Evolutionary conservation across 1,284 basidiomycete genomes (phyloP), one percentile per base, ranked within the genome.

Genomic region (Sphaerobolus stellatus): DNA sequence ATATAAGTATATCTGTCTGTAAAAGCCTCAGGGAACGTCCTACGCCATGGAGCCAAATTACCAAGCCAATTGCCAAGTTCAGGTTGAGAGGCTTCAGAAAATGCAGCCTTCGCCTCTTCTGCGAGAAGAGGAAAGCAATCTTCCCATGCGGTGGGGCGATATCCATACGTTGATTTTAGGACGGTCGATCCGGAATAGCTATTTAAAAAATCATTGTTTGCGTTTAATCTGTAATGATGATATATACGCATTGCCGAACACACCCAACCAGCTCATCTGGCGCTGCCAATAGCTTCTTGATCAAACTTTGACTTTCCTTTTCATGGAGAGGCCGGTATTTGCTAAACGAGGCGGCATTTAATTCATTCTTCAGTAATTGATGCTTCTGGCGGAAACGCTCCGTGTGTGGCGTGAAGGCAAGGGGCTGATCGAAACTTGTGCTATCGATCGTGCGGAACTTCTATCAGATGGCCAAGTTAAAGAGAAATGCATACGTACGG

Each of bases 261-360:
- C 11, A 44, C 9, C 20, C 41, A 20, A 24, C 11, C 14, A 44
- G 11, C 14, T 44, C 22, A 22, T 9, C 9, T 24, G 41, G 41
- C 11, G 9, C 22, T 11, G 41, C 9, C 11, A 44, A 14, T 13
- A 44, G 14, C 9, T 44, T 44, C 11, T 24, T 9, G 9, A 44
- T 24, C 41, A 44, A 44, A 24, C 9, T 44, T 14, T 20, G 41
- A 22, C 41, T 44, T 24, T 48, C 46, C 20, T 48, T 11, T 29
- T 48, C 46, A 24, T 48, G 46, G 7, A 48, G 20, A 14, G 46
- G 46, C 46, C 46, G 29, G 28, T 48, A 48, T 48, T 48, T 48
- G 20, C 29, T 22, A 8, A 48, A 30, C 20, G 46, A 22, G 24
- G 9, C 24, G 14, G 14, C 46, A 13, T 11, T 30, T 13, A 48